A percentile compares a stretch with the other conserved stretches of the same genome.
Evolutionary conservation across 2,329 filamentous ascomycete species (phyloP).

Genomic region (Botryosphaeria dothidea): DNA sequence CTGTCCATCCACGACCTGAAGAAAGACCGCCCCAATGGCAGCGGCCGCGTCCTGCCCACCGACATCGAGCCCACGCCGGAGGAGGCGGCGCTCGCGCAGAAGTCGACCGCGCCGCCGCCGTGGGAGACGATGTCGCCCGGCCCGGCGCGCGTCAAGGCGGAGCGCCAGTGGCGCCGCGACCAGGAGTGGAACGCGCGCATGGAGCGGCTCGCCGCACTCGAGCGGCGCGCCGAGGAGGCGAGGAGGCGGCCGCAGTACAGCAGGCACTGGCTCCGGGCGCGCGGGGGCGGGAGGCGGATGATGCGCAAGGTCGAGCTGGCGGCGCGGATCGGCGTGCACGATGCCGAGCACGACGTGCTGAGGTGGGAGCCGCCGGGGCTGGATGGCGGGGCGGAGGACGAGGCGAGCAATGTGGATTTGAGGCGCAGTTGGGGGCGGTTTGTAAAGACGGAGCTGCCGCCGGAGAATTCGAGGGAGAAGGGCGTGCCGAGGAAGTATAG

Average conservation of each 20-base stretch:
- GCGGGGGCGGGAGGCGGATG: neutral
- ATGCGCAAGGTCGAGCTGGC: neutral
- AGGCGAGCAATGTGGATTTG: neutral
- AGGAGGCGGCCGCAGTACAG: neutral
- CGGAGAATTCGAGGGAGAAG: neutral
- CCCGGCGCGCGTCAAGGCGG: neutral
- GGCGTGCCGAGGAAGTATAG: neutral
- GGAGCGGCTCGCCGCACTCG: neutral
- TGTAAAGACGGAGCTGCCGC: too few relatives aligned
- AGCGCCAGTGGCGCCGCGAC: neutral
- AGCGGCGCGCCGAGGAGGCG: neutral
- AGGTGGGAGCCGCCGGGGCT: neutral
- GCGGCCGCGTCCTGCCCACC: neutral
- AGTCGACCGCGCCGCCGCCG: neutral
- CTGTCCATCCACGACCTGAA: too few relatives aligned
- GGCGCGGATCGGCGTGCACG: neutral
- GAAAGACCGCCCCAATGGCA: neutral
- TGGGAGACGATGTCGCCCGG: neutral
- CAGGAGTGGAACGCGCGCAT: neutral
- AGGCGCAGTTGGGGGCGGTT: neutral
- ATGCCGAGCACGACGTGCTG: neutral
- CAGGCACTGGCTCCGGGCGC: neutral
- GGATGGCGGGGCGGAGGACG: neutral
- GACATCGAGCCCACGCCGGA: neutral
- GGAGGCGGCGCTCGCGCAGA: neutral